Evolutionary conservation across 2,329 filamentous ascomycete species (phyloP).

Genomic region (Colletotrichum aenigma): DNA sequence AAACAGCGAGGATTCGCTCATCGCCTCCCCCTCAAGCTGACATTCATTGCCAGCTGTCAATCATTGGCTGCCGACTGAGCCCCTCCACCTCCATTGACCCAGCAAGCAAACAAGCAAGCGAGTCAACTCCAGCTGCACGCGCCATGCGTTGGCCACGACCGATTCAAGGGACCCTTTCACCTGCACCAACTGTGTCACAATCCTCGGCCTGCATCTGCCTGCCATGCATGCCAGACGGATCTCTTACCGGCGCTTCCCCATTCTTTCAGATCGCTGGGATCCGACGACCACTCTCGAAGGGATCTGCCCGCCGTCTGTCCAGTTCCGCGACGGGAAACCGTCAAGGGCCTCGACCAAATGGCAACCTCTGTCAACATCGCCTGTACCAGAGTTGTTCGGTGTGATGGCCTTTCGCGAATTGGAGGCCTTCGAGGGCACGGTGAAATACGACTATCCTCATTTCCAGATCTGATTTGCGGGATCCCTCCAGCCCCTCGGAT

Average conservation of each 20-base stretch:
- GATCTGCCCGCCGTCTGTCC: not conserved
- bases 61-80: not conserved
- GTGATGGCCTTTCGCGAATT: not conserved
- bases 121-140: constrained; percentile 8
- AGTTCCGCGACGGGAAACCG: not conserved
- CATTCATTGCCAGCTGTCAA: not conserved
- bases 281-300: not conserved
- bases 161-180: not conserved
- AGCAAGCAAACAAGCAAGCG: not conserved
- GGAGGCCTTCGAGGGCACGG: not conserved
- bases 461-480: not conserved
- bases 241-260: not conserved
- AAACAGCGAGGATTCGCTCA: not conserved
- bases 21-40: not conserved
- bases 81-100: not conserved
- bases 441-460: not conserved
- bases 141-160: constrained; percentile 12
- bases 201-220: not conserved
- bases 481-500: not conserved
- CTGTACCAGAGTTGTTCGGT: not conserved
- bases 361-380: not conserved
- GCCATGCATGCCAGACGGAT: not conserved
- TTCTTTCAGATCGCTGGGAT: not conserved
- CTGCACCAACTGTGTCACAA: constrained; percentile 3
- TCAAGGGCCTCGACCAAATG: not conserved